Base-by-base conservation (phyloP, 2,329 filamentous ascomycete species). In the Colletotrichum sp. region DNA sequence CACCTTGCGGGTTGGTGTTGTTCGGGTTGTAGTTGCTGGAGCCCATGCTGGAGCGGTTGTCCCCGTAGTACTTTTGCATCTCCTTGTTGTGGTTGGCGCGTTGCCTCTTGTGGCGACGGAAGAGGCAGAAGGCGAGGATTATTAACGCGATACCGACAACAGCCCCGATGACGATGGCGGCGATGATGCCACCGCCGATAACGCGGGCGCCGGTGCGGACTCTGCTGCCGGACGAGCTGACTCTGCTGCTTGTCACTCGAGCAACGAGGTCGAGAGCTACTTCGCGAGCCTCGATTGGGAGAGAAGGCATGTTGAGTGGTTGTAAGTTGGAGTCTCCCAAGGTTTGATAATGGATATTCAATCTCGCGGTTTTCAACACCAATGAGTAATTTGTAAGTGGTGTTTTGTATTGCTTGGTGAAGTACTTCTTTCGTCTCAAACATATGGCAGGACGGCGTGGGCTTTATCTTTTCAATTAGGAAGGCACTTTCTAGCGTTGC, bases 31-130 rank as follows among this genome's bases (percentile, higher is more conserved):
- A 28, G 70, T 66, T 18, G 62, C 9, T 52, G 15, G 73, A 68
- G 28, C 57, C 70, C 36, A 68, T 73, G 65, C 70, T 73, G 32
- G 70, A 73, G 13, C 73, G 73, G 64, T 64, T 68, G 48, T 73
- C 59, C 24, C 70, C 73, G 39, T 73, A 73, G 64, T 73, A 73
- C 22, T 75, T 75, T 13, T 52, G n/a, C 70, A 73, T 73, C 64
- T 73, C 73, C 57, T 75, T 65, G n/a, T 59, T 9, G 15, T 59
- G 64, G 2, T 18, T 59, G 6, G 24, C 24, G 18, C 68, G 22
- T 18, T 39, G 62, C 8, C 22, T 75, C 59, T 64, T 63, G 64
- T 59, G 36, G 6, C 73, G 70, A 18, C 70, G 73, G 44, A 68
- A 65, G 3, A 75, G 9, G 28, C n/a, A 30, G 59, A 59, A 28